A percentile compares a stretch with the other conserved stretches of the same genome.
Conservation (phyloP, 306 rosid genomes). For the Aeschynomene evenia region DNA sequence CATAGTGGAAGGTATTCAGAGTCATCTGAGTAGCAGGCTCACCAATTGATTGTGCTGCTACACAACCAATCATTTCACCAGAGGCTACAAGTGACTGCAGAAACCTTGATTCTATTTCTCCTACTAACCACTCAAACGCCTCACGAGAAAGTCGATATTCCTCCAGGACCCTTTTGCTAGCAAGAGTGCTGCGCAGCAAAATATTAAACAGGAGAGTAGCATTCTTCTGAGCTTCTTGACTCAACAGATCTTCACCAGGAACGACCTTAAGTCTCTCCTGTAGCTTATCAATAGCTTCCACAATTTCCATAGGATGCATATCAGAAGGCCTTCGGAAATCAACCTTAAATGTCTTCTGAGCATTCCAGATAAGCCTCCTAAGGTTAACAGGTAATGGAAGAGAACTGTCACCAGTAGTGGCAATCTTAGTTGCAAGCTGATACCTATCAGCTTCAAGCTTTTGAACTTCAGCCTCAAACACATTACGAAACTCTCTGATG, state of each 20-base stretch:
- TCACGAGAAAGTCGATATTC: constrained; percentile 98
- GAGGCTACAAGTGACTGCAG: constrained; percentile 96
- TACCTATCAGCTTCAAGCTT: constrained; percentile 84
- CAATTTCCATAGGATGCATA: constrained; percentile 99
- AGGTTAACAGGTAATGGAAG: constrained; percentile 95
- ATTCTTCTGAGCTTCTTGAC: constrained; percentile 96
- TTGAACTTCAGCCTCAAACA: constrained; percentile 92
- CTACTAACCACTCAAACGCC: constrained; percentile 98
- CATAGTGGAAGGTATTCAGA: constrained; percentile 97
- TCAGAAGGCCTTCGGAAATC: constrained; percentile 95
- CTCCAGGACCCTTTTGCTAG: constrained; percentile 95
- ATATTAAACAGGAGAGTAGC: constrained; percentile 90
- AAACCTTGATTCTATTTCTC: constrained; percentile 95
- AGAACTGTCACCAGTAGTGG: constrained; percentile 81
- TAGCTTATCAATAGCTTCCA: constrained; percentile 97
- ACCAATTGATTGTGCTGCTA: constrained; percentile 98
- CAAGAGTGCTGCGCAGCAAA: constrained; percentile 92
- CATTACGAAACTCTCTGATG: constrained; percentile 90
- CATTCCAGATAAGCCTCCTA: constrained; percentile 98
- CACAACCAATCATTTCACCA: constrained; percentile 99
- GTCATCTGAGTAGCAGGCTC: constrained; percentile 99
- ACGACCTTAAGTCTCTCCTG: constrained; percentile 97
- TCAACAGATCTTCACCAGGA: constrained; percentile 89
- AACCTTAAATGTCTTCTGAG: constrained; percentile 90
- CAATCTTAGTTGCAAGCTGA: constrained; percentile 89